These are phyloP conservation scores for Polyporus tsugae DNA, from an alignment of 1,284 basidiomycete genomes.

Conservation along the genomic window DNA sequence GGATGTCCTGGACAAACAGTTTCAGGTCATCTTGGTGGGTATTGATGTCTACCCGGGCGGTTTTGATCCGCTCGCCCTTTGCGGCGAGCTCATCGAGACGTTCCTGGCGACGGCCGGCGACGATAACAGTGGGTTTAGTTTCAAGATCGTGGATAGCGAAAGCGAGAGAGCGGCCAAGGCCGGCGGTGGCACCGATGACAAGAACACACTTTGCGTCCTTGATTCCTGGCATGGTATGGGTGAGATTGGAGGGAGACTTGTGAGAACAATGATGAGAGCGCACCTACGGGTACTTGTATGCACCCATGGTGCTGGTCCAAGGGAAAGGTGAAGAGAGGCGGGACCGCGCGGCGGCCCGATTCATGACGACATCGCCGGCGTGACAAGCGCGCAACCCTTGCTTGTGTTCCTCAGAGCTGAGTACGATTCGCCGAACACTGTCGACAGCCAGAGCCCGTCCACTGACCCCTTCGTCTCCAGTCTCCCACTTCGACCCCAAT, in stretches of 20 bases:
- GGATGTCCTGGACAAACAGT: constrained; percentile 48
- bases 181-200: constrained; percentile 68
- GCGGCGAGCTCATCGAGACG: constrained; percentile 57
- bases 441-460: background rate
- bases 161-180: constrained; percentile 69
- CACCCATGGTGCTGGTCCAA: background rate
- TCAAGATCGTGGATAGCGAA: constrained; percentile 57
- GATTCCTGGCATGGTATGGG: constrained; percentile 50
- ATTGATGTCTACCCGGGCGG: constrained; percentile 53
- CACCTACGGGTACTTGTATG: background rate
- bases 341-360: no score
- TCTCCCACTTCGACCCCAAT: background rate
- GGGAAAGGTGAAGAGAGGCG: background rate
- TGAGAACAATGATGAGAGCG: background rate
- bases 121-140: constrained; percentile 61
- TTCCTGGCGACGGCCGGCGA: constrained; percentile 60
- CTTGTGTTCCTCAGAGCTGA: background rate
- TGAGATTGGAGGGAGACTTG: background rate
- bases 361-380: background rate
- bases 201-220: constrained; percentile 64
- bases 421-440: no score
- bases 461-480: background rate
- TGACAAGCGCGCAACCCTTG: background rate
- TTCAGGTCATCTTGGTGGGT: constrained; percentile 50
- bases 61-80: constrained; percentile 46